Conservation (phyloP, 257 asterid species). For the Nicotiana attenuata region DNA sequence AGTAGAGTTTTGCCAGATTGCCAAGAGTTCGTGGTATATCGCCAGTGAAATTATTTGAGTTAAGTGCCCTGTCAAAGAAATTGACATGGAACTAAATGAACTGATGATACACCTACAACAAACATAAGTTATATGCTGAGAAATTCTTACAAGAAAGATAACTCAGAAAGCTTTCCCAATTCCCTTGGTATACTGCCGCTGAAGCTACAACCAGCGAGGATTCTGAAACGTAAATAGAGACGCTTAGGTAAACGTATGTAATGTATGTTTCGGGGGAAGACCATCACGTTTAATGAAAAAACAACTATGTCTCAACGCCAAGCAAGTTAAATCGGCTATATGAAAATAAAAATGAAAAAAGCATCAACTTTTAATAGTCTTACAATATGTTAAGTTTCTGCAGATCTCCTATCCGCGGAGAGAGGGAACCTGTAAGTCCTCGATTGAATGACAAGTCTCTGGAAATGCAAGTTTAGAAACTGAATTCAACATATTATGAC, state of each 20-base stretch:
- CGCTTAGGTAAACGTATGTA: not conserved
- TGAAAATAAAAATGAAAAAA: too few relatives aligned
- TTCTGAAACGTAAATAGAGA: conserved; percentile 38
- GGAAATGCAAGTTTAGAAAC: conserved; percentile 15
- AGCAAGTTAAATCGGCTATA: too few relatives aligned
- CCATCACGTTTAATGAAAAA: too few relatives aligned
- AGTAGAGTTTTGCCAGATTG: conserved; percentile 70
- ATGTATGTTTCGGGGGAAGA: not conserved
- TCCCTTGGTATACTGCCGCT: conserved; percentile 71
- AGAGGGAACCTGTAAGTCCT: conserved; percentile 71
- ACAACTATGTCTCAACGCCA: too few relatives aligned
- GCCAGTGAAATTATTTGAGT: conserved; percentile 84
- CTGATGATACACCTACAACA: not conserved
- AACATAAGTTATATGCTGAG: not conserved
- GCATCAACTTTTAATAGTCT: not conserved
- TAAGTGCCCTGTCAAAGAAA: conserved; percentile 64
- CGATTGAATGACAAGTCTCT: conserved; percentile 92
- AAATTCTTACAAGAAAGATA: conserved; percentile 81
- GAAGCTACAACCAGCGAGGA: conserved; percentile 92
- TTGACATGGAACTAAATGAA: not conserved
- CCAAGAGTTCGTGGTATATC: conserved; percentile 85
- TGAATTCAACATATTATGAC: not conserved
- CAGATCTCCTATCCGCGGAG: conserved; percentile 83
- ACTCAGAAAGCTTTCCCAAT: conserved; percentile 64
- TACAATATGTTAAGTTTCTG: conserved; percentile 69